phyloP scores from a whole-genome alignment of 768 basidiomycete species.

The Mycena alexandri region DNA sequence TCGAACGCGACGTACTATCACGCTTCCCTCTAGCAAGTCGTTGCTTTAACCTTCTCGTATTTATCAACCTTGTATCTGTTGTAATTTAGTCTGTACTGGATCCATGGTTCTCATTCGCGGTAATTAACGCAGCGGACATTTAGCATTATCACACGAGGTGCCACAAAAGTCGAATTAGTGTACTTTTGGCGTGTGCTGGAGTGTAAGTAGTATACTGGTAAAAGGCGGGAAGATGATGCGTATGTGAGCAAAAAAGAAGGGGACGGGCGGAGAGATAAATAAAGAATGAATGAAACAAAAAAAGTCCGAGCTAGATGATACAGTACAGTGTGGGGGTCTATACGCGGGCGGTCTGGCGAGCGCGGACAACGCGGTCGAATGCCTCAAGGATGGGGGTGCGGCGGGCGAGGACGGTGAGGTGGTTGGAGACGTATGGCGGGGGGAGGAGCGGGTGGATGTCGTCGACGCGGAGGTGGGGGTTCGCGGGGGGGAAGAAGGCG shows the following conservation, averaged over 20 bases:
- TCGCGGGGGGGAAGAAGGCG: conserved; percentile 74
- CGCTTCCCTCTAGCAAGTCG: too few species aligned
- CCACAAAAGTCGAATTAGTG: neutral
- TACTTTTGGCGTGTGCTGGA: neutral
- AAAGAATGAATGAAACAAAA: neutral
- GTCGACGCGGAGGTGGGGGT: conserved; percentile 68
- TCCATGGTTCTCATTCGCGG: neutral
- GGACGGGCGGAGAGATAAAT: neutral
- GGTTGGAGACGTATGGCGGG: conserved; percentile 76
- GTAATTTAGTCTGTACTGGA: neutral
- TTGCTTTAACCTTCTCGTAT: neutral
- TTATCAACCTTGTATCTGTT: neutral
- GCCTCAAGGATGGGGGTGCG: conserved; percentile 78
- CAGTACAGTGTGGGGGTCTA: conserved; percentile 33
- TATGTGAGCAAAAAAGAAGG: neutral
- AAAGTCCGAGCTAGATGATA: neutral
- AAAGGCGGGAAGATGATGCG: neutral
- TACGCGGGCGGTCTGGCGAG: conserved; percentile 56
- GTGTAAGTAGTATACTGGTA: neutral
- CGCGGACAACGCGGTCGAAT: conserved; percentile 73
- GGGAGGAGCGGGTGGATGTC: conserved; percentile 79
- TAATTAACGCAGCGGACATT: neutral
- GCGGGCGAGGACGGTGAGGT: conserved; percentile 75
- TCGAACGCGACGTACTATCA: neutral
- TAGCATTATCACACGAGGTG: conserved; percentile 11